Conservation (phyloP, 2,329 filamentous ascomycete species). For the Scolecobasidium constrictum region DNA sequence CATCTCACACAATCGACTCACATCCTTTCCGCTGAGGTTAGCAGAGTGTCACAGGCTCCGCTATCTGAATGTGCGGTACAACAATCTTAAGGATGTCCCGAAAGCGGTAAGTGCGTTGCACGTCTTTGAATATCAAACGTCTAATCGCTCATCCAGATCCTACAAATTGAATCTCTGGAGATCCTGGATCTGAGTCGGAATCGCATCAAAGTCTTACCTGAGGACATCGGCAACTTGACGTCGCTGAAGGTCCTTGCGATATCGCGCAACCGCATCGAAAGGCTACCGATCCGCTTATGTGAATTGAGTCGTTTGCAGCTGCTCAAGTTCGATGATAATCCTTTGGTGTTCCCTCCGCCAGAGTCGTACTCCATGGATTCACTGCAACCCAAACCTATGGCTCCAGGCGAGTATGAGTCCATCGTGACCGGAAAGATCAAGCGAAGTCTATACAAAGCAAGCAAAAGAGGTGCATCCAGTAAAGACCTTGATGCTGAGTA, state of each 20-base stretch:
- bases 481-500: constrained; percentile 1
- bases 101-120: constrained; percentile 41
- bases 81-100: constrained; percentile 58
- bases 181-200: constrained; percentile 90
- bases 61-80: constrained; percentile 72
- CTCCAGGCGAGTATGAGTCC: constrained; percentile 45
- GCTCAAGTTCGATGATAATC: constrained; percentile 82
- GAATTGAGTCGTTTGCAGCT: constrained; percentile 86
- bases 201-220: constrained; percentile 65
- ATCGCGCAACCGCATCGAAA: constrained; percentile 75
- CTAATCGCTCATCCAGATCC: constrained; percentile 47
- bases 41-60: constrained; percentile 66
- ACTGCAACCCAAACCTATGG: constrained; percentile 1
- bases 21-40: constrained; percentile 58
- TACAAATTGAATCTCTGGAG: constrained; percentile 75
- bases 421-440: constrained; percentile 48
- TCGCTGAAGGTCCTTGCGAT: constrained; percentile 85
- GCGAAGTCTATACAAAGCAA: constrained; percentile 41
- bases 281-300: constrained; percentile 71
- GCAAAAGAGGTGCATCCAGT: neutral
- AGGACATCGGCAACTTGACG: constrained; percentile 67
- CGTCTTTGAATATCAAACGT: neutral
- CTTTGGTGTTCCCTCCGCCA: constrained; percentile 61
- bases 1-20: constrained; percentile 68
- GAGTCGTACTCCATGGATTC: constrained; percentile 29